Evolutionary conservation across 306 rosid species (phyloP).

Genomic region (Vigna mungo): DNA sequence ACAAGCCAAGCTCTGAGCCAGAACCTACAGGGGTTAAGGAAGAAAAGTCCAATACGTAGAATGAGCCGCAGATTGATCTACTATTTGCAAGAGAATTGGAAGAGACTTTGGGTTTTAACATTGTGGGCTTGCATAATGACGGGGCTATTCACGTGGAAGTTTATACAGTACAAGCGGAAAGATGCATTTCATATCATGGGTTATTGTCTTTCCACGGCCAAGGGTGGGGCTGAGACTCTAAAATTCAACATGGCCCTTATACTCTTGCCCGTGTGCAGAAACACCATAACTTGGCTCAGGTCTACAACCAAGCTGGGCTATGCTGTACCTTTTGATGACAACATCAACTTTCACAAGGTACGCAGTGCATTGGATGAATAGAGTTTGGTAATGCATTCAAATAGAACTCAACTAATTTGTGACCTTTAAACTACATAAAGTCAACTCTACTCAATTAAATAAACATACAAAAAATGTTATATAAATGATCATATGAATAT

Average conservation of each 20-base stretch:
- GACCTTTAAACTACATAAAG: too few species aligned
- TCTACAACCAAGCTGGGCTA: conserved; percentile 73
- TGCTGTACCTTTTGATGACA: conserved; percentile 91
- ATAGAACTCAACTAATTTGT: too few species aligned
- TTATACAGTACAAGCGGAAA: conserved; percentile 72
- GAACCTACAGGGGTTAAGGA: conserved; percentile 90
- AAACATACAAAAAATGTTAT: too few species aligned
- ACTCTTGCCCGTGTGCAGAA: conserved; percentile 92
- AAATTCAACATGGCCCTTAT: conserved; percentile 97
- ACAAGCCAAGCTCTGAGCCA: conserved; percentile 99
- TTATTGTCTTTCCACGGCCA: conserved; percentile 88
- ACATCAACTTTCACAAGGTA: conserved; percentile 99
- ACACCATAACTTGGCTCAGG: conserved; percentile 94
- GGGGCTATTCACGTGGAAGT: conserved; percentile 89
- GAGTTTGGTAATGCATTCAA: too few species aligned
- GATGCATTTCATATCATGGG: conserved; percentile 73
- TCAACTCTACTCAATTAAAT: too few species aligned
- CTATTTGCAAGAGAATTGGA: conserved; percentile 93
- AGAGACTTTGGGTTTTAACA: conserved; percentile 83
- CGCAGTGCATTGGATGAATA: background rate
- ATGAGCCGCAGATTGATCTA: conserved; percentile 72
- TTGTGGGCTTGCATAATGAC: conserved; percentile 78
- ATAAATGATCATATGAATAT: too few species aligned
- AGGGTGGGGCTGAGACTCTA: conserved; percentile 92
- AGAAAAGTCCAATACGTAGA: conserved; percentile 71